Base-by-base conservation (phyloP, 2,329 filamentous ascomycete species). In the Diaporthe sp. region DNA sequence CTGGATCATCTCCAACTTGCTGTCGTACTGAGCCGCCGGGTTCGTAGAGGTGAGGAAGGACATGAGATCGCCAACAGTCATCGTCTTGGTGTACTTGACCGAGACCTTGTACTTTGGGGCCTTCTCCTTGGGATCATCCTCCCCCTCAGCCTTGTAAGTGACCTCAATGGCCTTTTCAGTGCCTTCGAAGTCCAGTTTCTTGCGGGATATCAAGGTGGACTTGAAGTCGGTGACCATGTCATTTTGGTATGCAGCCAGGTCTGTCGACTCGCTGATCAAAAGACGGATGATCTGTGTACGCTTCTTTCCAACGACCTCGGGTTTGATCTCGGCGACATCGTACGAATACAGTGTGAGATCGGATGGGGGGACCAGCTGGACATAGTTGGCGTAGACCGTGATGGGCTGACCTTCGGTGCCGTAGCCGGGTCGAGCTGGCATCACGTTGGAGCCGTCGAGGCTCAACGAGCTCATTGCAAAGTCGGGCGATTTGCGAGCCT, bases 1-100 rank as follows among this genome's bases (percentile, higher is more conserved):
- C 83, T 94, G 95, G 2, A 96, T 87, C 31, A 95, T 79, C 10
- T 80, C 78, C 25, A 79, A 73, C 76, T 82, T 81, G 42, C 80
- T 79, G 17, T 77, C 77, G 68, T 77, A 82, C n/a, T 42, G 55
- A 13, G 70, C 73, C 1, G 77, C 74, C 20, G 77, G 31, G 70
- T 79, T 77, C 1, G 80, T 81, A 2, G 82, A 82, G 0, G 78
- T 78, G 22, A 84, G 76, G 53, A 82, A 82, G 0, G 80, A 74
- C 2, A 80, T 73, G 15, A 85, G 76, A 2, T 78, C 76, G 2
- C 77, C 73, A 3, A 82, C 75, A 4, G 76, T 34, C 37, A 84
- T 78, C 2, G 73, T 70, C 13, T 81, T 81, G 3, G 79, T 82
- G 31, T 76, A 79, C 25, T 74, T 63, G 1, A 84, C 67, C 37